A percentile compares a stretch with the other conserved stretches of the same genome.
Conservation (phyloP, 2,329 filamentous ascomycete genomes). For the Amphichorda felina region DNA sequence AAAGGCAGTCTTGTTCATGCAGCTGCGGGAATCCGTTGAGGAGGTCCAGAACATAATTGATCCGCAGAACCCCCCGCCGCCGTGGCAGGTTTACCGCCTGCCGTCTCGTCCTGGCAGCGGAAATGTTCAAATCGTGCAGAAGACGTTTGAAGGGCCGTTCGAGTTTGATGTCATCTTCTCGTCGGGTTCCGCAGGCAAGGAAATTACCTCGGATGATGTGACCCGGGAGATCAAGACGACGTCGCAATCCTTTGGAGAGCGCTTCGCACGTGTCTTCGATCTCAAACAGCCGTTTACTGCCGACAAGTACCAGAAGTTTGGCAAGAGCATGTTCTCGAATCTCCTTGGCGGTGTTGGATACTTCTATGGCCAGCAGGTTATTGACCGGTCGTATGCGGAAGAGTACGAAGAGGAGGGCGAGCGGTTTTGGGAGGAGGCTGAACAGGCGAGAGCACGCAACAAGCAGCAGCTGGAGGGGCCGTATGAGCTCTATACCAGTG, state of each 20-base stretch:
- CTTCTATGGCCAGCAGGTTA: constrained; percentile 79
- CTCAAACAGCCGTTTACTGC: constrained; percentile 66
- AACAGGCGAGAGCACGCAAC: constrained; percentile 60
- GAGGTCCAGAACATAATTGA: constrained; percentile 35
- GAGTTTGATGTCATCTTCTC: constrained; percentile 91
- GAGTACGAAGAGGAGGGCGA: constrained; percentile 95
- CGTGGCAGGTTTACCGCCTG: constrained; percentile 77
- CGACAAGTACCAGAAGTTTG: constrained; percentile 65
- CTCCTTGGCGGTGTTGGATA: constrained; percentile 89
- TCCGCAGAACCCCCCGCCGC: constrained; percentile 61
- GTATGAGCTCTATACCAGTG: constrained; percentile 78
- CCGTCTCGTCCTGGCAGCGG: constrained; percentile 55
- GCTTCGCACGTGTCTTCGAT: constrained; percentile 55
- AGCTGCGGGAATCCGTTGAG: constrained; percentile 38
- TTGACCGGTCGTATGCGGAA: constrained; percentile 81
- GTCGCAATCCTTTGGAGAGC: constrained; percentile 58
- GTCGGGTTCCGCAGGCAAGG: constrained; percentile 54
- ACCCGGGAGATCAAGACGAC: constrained; percentile 56
- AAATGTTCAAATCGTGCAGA: constrained; percentile 83
- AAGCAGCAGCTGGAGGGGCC: constrained; percentile 65
- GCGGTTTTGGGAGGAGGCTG: constrained; percentile 89
- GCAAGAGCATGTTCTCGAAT: constrained; percentile 87
- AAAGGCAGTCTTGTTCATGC: constrained; percentile 50
- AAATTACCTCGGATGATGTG: constrained; percentile 48
- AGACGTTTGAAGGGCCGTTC: constrained; percentile 80